phyloP scores from a whole-genome alignment of 2,329 filamentous ascomycete species.

The Pseudogymnoascus verrucosus region DNA sequence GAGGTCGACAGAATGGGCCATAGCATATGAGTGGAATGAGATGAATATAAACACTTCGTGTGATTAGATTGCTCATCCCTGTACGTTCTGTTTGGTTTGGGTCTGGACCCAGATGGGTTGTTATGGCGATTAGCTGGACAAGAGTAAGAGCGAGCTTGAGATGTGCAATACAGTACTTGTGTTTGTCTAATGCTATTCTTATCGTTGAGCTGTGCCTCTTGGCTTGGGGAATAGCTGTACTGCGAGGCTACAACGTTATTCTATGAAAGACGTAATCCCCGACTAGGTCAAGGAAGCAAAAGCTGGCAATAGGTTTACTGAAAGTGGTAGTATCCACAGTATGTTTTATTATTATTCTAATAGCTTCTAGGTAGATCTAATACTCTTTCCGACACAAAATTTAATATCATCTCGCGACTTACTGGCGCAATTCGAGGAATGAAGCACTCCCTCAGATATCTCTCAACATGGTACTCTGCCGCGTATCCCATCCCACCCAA shows the following conservation, averaged over 20 bases:
- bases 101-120: too few species aligned
- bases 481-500: constrained; percentile 60
- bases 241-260: not conserved
- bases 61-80: too few species aligned
- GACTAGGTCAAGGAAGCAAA: not conserved
- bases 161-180: too few species aligned
- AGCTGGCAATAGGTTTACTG: not conserved
- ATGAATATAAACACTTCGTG: too few species aligned
- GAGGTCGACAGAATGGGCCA: too few species aligned
- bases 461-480: constrained; percentile 56
- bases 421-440: constrained; percentile 58
- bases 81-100: too few species aligned
- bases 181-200: too few species aligned
- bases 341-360: constrained; percentile 26
- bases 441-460: constrained; percentile 56
- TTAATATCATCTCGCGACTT: constrained; percentile 67
- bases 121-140: too few species aligned
- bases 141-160: too few species aligned
- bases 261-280: not conserved
- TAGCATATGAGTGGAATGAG: too few species aligned
- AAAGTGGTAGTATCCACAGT: not conserved
- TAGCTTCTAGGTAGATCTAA: constrained; percentile 62
- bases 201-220: not conserved
- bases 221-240: not conserved
- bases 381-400: constrained; percentile 62